These are phyloP conservation scores for Populus deltoides DNA, from an alignment of 345 rosid species.

Conservation along the genomic window DNA sequence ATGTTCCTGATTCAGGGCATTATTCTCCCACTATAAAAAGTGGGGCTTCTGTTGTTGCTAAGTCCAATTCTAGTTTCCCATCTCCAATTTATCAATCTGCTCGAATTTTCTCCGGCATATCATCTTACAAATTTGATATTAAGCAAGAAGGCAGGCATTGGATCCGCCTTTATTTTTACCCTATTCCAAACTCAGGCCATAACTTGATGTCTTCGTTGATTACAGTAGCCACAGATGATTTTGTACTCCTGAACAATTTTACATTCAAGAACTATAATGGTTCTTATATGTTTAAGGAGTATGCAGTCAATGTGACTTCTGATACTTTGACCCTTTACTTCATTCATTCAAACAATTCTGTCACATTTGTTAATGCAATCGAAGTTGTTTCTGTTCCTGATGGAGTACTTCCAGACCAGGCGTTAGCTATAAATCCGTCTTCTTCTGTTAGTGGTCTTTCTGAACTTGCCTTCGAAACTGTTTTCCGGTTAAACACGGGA, in stretches of 20 bases:
- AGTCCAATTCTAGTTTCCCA: constrained; percentile 46
- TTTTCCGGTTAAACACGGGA: constrained; percentile 87
- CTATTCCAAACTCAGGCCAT: constrained; percentile 48
- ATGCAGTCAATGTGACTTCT: constrained; percentile 75
- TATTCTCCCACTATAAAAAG: constrained; percentile 50
- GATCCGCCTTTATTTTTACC: constrained; percentile 92
- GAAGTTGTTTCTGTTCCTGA: constrained; percentile 90
- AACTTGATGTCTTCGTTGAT: constrained; percentile 58
- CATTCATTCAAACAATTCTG: constrained; percentile 70
- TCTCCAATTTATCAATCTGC: constrained; percentile 72
- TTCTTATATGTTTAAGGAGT: constrained; percentile 82
- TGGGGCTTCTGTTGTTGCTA: constrained; percentile 48
- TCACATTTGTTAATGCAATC: constrained; percentile 83
- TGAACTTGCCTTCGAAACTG: constrained; percentile 68
- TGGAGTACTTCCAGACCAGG: constrained; percentile 70
- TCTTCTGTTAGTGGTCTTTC: constrained; percentile 62
- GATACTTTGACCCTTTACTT: constrained; percentile 57
- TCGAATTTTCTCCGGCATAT: constrained; percentile 64
- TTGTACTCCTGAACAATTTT: constrained; percentile 85
- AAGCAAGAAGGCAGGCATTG: constrained; percentile 77
- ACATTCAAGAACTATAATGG: constrained; percentile 60
- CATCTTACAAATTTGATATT: constrained; percentile 73
- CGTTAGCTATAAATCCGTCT: constrained; percentile 60
- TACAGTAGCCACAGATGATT: constrained; percentile 66
- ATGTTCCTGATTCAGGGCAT: constrained; percentile 68